These are phyloP conservation scores for Solanum clarkiae DNA, from an alignment of 257 asterid genomes.

Conservation along the genomic window DNA sequence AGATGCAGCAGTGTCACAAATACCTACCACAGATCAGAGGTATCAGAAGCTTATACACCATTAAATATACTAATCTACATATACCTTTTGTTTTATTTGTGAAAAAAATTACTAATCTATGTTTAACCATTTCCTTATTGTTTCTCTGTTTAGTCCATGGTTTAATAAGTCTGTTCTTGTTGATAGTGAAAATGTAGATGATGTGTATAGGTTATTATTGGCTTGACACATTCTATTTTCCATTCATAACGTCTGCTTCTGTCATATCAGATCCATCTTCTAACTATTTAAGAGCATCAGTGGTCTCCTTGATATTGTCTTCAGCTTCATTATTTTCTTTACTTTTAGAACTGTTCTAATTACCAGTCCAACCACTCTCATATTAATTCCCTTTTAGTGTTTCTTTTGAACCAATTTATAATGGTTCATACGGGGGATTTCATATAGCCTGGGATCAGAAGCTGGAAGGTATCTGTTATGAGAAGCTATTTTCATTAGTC, in stretches of 20 bases:
- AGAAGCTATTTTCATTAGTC: not conserved
- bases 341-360: constrained; percentile 51
- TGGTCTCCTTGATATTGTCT: constrained; percentile 24
- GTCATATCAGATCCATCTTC: constrained; percentile 37
- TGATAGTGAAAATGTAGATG: not conserved
- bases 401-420: not conserved
- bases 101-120: not conserved
- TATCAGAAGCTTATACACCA: constrained; percentile 4
- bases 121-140: not conserved
- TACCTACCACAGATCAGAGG: constrained; percentile 38
- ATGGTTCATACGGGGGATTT: not conserved
- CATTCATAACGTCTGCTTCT: constrained; percentile 52
- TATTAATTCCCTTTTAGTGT: not conserved
- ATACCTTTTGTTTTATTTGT: not conserved
- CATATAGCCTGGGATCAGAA: not conserved
- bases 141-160: not conserved
- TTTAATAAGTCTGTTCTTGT: not conserved
- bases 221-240: not conserved
- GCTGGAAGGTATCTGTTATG: not conserved
- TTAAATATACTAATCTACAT: not conserved
- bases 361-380: constrained; percentile 89
- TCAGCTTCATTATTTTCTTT: constrained; percentile 27
- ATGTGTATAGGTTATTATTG: not conserved
- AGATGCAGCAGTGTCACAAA: constrained; percentile 23
- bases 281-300: constrained; percentile 32